Evolutionary conservation across 106 monocot species (phyloP).

Genomic region (Dendrobium chrysotoxum): DNA sequence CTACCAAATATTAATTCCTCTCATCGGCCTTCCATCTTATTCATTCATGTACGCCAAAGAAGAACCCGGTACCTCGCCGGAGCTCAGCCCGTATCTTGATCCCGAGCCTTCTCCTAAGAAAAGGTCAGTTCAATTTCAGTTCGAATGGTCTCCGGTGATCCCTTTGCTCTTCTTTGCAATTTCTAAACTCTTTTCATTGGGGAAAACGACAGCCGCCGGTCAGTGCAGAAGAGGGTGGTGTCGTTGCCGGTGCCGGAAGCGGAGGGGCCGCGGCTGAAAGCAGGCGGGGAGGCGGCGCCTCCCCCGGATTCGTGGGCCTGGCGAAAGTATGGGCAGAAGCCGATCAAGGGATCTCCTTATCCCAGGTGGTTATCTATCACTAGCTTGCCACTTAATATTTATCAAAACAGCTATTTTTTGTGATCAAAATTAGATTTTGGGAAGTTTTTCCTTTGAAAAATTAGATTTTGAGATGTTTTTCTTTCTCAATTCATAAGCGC

Average conservation of each 20-base stretch:
- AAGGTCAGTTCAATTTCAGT: background rate
- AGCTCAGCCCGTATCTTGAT: background rate
- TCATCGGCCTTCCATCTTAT: too few species aligned
- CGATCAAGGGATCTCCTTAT: constrained; percentile 22
- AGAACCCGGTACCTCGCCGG: background rate
- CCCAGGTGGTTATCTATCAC: constrained; percentile 8
- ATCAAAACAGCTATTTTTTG: background rate
- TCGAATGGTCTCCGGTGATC: background rate
- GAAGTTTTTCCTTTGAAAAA: too few species aligned
- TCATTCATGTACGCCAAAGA: background rate
- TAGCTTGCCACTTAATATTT: background rate
- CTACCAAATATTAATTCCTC: background rate
- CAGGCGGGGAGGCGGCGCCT: constrained; percentile 11
- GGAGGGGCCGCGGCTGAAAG: constrained; percentile 12
- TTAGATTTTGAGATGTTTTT: too few species aligned
- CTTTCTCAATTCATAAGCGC: too few species aligned
- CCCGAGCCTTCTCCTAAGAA: background rate
- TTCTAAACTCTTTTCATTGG: background rate
- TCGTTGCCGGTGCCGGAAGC: background rate
- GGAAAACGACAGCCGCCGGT: background rate
- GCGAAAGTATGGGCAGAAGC: constrained; percentile 36
- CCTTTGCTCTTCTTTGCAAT: background rate
- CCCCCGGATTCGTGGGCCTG: constrained; percentile 34
- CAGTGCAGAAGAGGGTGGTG: constrained; percentile 8
- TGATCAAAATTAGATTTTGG: background rate